phyloP scores from a whole-genome alignment of 768 basidiomycete species.

The Lentinula sp. region DNA sequence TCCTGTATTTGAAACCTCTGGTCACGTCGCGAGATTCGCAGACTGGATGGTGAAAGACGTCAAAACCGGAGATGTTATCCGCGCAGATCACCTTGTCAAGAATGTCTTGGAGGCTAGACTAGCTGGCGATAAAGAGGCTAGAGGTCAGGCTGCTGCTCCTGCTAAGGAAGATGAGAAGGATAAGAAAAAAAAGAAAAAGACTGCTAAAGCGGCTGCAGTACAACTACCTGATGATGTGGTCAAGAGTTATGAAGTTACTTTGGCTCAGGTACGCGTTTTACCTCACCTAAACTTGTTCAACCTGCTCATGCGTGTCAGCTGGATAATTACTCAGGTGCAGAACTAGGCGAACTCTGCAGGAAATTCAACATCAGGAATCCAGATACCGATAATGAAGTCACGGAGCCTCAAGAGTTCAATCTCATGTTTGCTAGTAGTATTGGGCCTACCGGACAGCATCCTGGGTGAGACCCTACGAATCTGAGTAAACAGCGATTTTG shows the following conservation, averaged over 20 bases:
- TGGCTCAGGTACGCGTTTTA: conserved; percentile 71
- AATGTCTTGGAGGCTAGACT: conserved; percentile 85
- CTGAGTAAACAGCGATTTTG: not conserved
- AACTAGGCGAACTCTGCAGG: conserved; percentile 82
- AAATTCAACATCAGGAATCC: conserved; percentile 82
- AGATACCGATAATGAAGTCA: conserved; percentile 87
- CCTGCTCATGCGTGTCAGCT: conserved; percentile 41
- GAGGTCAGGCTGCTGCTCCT: conserved; percentile 58
- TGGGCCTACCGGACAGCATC: conserved; percentile 95
- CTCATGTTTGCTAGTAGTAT: conserved; percentile 98
- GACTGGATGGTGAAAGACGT: conserved; percentile 99
- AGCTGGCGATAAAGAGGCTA: conserved; percentile 86
- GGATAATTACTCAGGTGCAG: conserved; percentile 88
- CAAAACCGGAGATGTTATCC: conserved; percentile 92
- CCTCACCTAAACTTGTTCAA: not conserved
- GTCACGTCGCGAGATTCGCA: conserved; percentile 96
- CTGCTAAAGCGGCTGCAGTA: conserved; percentile 59
- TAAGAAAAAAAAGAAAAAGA: conserved; percentile 77
- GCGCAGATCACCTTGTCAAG: conserved; percentile 95
- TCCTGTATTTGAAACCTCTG: conserved; percentile 92
- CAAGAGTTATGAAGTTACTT: conserved; percentile 69
- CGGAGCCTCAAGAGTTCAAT: conserved; percentile 94
- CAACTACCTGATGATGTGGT: conserved; percentile 70
- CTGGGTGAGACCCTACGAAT: conserved; percentile 52
- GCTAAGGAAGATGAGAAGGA: conserved; percentile 51